These are phyloP conservation scores for Erythrophleum ivorense DNA, from an alignment of 331 rosid genomes.

Conservation along the genomic window DNA sequence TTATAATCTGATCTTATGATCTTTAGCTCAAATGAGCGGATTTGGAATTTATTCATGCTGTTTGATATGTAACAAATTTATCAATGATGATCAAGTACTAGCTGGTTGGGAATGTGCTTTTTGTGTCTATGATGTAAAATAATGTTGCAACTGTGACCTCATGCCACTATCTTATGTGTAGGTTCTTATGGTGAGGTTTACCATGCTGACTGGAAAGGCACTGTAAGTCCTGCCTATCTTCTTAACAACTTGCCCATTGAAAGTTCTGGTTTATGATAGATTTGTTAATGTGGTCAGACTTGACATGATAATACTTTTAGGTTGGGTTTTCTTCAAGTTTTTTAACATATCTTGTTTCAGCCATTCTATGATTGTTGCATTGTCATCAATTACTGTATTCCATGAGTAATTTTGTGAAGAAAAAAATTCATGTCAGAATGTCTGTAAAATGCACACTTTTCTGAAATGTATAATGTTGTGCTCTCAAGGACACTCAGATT, in stretches of 20 bases:
- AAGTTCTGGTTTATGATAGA: slow-evolving; percentile 17
- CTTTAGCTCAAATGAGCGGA: slow-evolving; percentile 6
- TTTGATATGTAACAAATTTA: not conserved
- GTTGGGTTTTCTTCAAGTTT: not conserved
- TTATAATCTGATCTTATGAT: not conserved
- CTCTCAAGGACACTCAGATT: slow-evolving; percentile 10
- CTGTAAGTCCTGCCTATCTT: slow-evolving; percentile 64
- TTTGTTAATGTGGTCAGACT: not conserved
- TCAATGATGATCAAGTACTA: slow-evolving; percentile 8
- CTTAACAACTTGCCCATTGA: too few species aligned
- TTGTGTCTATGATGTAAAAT: slow-evolving; percentile 19
- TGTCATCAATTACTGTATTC: slow-evolving; percentile 23
- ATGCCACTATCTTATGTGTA: slow-evolving; percentile 41
- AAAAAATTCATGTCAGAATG: slow-evolving; percentile 16
- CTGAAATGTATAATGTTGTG: slow-evolving; percentile 17
- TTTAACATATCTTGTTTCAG: slow-evolving; percentile 11
- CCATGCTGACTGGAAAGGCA: slow-evolving; percentile 93
- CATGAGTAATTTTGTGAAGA: slow-evolving; percentile 25
- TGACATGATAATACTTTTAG: slow-evolving; percentile 25
- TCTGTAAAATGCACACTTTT: slow-evolving; percentile 18
- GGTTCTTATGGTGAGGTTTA: slow-evolving; percentile 99
- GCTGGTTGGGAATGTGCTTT: slow-evolving; percentile 32
- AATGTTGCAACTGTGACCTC: slow-evolving; percentile 33
- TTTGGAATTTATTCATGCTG: slow-evolving; percentile 15
- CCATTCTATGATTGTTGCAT: slow-evolving; percentile 28